phyloP scores from a whole-genome alignment of 768 basidiomycete genomes.

The Jaapia argillacea region DNA sequence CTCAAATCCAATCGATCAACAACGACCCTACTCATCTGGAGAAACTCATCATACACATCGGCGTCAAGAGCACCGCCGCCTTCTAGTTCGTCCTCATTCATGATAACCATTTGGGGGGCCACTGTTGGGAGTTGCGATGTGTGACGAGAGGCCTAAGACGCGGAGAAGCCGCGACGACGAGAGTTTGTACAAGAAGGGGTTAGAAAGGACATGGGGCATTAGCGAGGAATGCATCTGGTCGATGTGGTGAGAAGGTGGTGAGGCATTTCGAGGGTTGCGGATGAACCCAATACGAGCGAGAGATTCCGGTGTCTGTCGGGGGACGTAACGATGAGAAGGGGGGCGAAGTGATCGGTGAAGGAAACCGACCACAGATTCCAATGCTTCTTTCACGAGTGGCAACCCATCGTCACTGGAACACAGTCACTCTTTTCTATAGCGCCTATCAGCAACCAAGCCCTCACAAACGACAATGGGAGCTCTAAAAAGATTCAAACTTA shows the following conservation, averaged over 20 bases:
- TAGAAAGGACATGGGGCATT: too few relatives aligned
- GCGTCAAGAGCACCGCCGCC: conserved; percentile 24
- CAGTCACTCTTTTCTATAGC: too few relatives aligned
- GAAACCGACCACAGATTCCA: too few relatives aligned
- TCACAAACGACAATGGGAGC: too few relatives aligned
- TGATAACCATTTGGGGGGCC: conserved; percentile 33
- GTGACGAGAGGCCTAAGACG: conserved; percentile 25
- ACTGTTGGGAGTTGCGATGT: conserved; percentile 8
- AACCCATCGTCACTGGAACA: conserved; percentile 45
- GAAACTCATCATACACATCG: conserved; percentile 32
- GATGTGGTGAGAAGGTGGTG: too few relatives aligned
- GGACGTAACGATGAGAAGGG: too few relatives aligned
- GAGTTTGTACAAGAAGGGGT: conserved; percentile 29
- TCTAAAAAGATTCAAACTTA: too few relatives aligned
- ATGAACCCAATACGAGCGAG: conserved; percentile 72
- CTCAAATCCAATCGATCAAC: conserved; percentile 44
- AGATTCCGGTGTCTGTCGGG: too few relatives aligned
- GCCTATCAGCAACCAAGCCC: too few relatives aligned
- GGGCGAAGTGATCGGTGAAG: too few relatives aligned
- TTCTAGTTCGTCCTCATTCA: conserved; percentile 19
- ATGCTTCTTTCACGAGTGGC: conserved; percentile 50
- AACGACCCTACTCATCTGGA: conserved; percentile 35
- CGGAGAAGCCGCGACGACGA: conserved; percentile 29
- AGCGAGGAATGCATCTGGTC: too few relatives aligned
- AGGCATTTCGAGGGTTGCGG: conserved; percentile 78